Evolutionary conservation across 805 yeast species (phyloP), one percentile per base, ranked within the genome.

Genomic region (Kluyveromyces lactis): DNA sequence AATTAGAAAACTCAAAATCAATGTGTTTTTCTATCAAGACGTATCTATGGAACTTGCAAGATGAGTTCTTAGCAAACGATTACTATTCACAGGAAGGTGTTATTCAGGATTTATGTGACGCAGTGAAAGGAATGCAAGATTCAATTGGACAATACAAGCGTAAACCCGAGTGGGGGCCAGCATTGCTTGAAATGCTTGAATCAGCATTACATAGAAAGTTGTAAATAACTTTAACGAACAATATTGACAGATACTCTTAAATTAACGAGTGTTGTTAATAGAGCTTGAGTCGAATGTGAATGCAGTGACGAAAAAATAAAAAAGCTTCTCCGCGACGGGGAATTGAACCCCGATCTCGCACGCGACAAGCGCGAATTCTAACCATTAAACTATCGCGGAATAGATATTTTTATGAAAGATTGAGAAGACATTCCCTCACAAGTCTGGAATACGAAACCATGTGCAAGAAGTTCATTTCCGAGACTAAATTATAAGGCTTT

Each of bases 121-220:
- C 87, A 1, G 73, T 85, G 26, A 71, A 72, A 17, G 81, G 78
- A 0, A 68, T 83, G 53, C 80, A 81, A 7, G 75, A 66, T 3
- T 73, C 66, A 18, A 56, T 82, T 41, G 76, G 77, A 1, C 62
- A 63, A 19, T 84, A 84, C 62, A 84, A 84, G 56, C 68, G 75
- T 42, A 68, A 75, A 24, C 69, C 69, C 2, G 77, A 67, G 46
- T 83, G 92, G 87, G 86, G 87, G 0, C 74, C 73, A 1, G 81
- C 89, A 0, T 79, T 76, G 0, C 28, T 47, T 18, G 38, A 37
- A 3, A 32, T 49, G 10, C 32, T 49, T n/a, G 42, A 42, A 21
- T 28, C 38, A n/a, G 45, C 30, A 26, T 12, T 43, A 24, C 2
- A 11, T 27, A 27, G 30, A 6, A 11, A 12, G 5, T 5, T 7